Conservation (phyloP, 306 rosid genomes). For the Sindora glabra region DNA sequence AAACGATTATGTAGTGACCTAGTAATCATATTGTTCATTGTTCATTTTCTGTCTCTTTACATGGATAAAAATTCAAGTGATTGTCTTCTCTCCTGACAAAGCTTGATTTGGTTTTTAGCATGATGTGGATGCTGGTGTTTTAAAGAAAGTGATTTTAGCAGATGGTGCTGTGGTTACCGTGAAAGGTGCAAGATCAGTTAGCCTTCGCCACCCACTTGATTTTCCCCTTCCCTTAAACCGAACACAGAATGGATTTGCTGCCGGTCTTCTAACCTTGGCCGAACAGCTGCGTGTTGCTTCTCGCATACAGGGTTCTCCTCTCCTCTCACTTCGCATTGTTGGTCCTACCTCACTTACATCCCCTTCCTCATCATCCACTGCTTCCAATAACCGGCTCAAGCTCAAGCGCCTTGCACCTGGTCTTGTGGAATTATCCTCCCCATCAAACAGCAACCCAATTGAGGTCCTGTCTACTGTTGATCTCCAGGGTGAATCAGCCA, state of each 20-base stretch:
- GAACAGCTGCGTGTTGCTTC: conserved; percentile 67
- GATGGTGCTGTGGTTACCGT: conserved; percentile 97
- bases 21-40: too few species aligned
- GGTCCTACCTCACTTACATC: conserved; percentile 80
- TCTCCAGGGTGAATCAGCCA: conserved; percentile 38
- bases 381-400: conserved; percentile 59
- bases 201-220: conserved; percentile 80
- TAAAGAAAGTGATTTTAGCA: conserved; percentile 85
- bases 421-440: conserved; percentile 79
- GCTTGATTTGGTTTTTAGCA: conserved; percentile 44
- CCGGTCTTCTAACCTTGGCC: conserved; percentile 69
- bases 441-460: conserved; percentile 25
- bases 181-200: conserved; percentile 88
- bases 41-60: too few species aligned
- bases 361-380: conserved; percentile 48
- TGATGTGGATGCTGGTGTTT: conserved; percentile 95
- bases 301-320: conserved; percentile 35
- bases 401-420: conserved; percentile 96
- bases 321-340: conserved; percentile 74
- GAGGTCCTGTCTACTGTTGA: conserved; percentile 35
- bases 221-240: conserved; percentile 70
- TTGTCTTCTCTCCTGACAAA: background rate
- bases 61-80: too few species aligned
- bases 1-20: too few species aligned
- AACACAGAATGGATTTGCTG: conserved; percentile 53